phyloP scores from a whole-genome alignment of 1,139 yeast genomes.

The Geotrichum klebahnii region DNA sequence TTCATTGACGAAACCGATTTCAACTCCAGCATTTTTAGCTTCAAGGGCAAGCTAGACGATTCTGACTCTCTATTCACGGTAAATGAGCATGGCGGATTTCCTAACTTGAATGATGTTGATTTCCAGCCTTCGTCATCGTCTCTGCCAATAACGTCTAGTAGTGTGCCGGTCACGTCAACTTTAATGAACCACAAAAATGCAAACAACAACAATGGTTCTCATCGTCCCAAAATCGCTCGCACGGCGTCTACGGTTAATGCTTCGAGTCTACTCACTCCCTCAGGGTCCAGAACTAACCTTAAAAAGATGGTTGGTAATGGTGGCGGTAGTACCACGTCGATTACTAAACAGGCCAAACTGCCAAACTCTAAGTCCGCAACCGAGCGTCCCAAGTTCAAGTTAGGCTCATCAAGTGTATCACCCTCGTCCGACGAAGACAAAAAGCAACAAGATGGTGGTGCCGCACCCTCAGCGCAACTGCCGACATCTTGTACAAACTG shows the following conservation, averaged over 20 bases:
- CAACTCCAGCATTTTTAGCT: neutral
- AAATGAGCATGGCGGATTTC: constrained; percentile 6
- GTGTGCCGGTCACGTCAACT: constrained; percentile 7
- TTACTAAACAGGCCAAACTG: neutral
- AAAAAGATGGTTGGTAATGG: constrained; percentile 18
- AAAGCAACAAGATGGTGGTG: constrained; percentile 7
- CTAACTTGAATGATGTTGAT: neutral
- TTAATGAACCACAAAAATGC: no score
- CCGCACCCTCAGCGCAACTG: constrained; percentile 17
- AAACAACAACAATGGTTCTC: no score
- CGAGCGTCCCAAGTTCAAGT: constrained; percentile 5
- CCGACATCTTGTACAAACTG: constrained; percentile 70
- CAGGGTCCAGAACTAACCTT: constrained; percentile 9
- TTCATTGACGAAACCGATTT: constrained; percentile 4
- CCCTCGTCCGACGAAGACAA: constrained; percentile 10
- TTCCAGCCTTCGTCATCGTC: constrained; percentile 9
- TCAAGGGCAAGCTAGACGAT: neutral
- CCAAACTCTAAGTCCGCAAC: neutral
- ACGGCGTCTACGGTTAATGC: constrained; percentile 27
- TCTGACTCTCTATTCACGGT: neutral
- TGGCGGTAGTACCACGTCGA: constrained; percentile 16
- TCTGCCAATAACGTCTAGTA: constrained; percentile 10
- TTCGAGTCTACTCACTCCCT: constrained; percentile 21
- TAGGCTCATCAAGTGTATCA: neutral
- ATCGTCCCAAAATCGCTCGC: constrained; percentile 25